Percentiles rank a stretch among this genome's conserved stretches.
Conservation (phyloP, 129 eudicot genomes). For the Kitagawia praeruptora region DNA sequence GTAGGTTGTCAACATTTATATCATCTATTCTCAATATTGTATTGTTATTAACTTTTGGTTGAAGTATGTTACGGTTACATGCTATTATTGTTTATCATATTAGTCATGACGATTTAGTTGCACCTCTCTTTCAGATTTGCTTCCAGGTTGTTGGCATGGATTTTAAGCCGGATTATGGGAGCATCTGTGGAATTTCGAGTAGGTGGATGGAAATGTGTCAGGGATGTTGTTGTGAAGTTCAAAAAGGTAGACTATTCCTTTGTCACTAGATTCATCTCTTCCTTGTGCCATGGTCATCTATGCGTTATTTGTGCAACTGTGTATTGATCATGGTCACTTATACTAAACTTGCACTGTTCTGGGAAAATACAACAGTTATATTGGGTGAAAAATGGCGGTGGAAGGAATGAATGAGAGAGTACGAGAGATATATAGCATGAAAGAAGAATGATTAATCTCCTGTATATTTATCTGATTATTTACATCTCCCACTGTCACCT, state of each 20-base stretch:
- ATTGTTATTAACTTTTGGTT: background rate
- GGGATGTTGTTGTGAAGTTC: slow-evolving; percentile 83
- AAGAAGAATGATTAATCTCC: background rate
- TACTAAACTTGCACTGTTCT: background rate
- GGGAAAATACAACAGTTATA: background rate
- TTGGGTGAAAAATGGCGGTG: background rate
- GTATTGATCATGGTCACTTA: background rate
- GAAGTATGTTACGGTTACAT: background rate
- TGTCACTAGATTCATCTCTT: slow-evolving; percentile 13
- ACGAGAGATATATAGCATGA: background rate
- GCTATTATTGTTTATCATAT: background rate
- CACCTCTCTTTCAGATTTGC: slow-evolving; percentile 64
- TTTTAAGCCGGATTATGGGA: slow-evolving; percentile 72
- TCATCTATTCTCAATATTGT: background rate
- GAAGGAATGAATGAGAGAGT: background rate
- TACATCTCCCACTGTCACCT: background rate
- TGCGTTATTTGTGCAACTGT: background rate
- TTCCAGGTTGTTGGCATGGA: slow-evolving; percentile 78
- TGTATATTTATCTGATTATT: background rate
- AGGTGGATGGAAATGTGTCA: slow-evolving; percentile 98
- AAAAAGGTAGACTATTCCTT: slow-evolving; percentile 48
- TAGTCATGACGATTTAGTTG: background rate
- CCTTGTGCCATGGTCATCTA: background rate
- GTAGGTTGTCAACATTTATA: background rate
- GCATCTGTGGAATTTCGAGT: slow-evolving; percentile 83